These are phyloP conservation scores for Xylaria sp. DNA, from an alignment of 2,329 filamentous ascomycete species.

Conservation along the genomic window DNA sequence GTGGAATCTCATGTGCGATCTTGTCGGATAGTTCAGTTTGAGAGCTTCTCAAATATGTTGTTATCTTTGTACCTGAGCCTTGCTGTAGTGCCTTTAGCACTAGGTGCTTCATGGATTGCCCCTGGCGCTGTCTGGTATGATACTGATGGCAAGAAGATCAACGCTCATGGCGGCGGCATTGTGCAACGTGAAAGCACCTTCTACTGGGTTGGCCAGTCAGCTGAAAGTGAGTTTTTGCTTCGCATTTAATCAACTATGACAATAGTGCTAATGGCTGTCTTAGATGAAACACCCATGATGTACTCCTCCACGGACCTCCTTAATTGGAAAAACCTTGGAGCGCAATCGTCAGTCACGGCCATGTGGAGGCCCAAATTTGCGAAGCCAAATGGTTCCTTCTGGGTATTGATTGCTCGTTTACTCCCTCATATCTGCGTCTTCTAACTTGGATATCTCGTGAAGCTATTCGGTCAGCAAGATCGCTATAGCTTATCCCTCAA, in stretches of 20 bases:
- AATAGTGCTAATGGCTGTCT: constrained; percentile 10
- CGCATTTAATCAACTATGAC: not conserved
- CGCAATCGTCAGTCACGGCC: constrained; percentile 50
- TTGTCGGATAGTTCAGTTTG: not conserved
- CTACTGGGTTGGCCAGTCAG: constrained; percentile 55
- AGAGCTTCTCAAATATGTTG: not conserved
- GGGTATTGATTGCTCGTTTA: constrained; percentile 44
- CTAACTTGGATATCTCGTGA: not conserved
- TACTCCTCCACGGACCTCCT: constrained; percentile 55
- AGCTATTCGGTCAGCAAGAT: constrained; percentile 55
- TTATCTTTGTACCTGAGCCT: constrained; percentile 27
- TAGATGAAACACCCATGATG: constrained; percentile 53
- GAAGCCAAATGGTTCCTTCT: constrained; percentile 55
- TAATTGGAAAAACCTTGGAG: constrained; percentile 54
- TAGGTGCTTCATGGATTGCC: constrained; percentile 54
- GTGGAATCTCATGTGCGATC: not conserved
- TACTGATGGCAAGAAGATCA: constrained; percentile 53
- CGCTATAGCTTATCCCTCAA: constrained; percentile 53
- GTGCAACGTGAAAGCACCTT: constrained; percentile 53
- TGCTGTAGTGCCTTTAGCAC: constrained; percentile 26
- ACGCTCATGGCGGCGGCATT: constrained; percentile 55
- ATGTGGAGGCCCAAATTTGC: constrained; percentile 56
- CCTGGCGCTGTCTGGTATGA: constrained; percentile 55
- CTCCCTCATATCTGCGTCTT: not conserved
- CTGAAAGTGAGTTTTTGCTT: not conserved